A percentile compares a stretch with the other conserved stretches of the same genome.
Evolutionary conservation across 495 filamentous ascomycete species (phyloP).

Genomic region (Bathelium albidoporum): DNA sequence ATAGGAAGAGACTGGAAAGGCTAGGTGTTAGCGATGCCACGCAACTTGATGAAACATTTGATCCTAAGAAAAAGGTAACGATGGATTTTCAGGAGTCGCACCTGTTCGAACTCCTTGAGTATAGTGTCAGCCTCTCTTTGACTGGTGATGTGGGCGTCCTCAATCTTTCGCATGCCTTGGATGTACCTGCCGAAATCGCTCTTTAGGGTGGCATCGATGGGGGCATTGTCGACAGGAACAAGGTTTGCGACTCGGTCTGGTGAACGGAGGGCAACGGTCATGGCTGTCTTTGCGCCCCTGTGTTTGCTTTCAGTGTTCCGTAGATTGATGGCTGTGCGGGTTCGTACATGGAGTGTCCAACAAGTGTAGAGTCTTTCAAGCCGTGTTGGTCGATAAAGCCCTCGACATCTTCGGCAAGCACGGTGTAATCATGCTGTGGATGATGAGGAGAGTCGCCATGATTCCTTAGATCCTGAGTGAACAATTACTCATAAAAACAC

Average conservation of each 20-base stretch:
- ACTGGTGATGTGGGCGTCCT: conserved; percentile 51
- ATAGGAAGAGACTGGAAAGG: conserved; percentile 52
- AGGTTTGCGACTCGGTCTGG: conserved; percentile 56
- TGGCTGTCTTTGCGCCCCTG: conserved; percentile 90
- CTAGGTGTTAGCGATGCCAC: not conserved
- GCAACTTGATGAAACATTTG: too few relatives aligned
- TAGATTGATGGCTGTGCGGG: not conserved
- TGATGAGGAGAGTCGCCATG: conserved; percentile 85
- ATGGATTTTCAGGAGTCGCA: conserved; percentile 19
- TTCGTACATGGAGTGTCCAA: conserved; percentile 89
- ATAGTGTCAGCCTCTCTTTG: conserved; percentile 74
- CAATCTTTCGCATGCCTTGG: conserved; percentile 73
- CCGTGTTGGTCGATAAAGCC: conserved; percentile 68
- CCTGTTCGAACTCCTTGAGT: conserved; percentile 63
- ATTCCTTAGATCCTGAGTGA: conserved; percentile 72
- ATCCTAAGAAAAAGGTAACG: not conserved
- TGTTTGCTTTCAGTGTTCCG: not conserved
- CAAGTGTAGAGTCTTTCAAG: conserved; percentile 59
- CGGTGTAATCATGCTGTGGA: conserved; percentile 64
- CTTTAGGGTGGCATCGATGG: conserved; percentile 62
- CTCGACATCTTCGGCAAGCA: conserved; percentile 80
- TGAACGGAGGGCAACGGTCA: conserved; percentile 67
- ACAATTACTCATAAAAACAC: not conserved
- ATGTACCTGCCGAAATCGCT: conserved; percentile 74
- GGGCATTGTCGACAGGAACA: conserved; percentile 87